Evolutionary conservation across 345 rosid species (phyloP), one percentile per base, ranked within the genome.

Genomic region (Pistacia integerrima): DNA sequence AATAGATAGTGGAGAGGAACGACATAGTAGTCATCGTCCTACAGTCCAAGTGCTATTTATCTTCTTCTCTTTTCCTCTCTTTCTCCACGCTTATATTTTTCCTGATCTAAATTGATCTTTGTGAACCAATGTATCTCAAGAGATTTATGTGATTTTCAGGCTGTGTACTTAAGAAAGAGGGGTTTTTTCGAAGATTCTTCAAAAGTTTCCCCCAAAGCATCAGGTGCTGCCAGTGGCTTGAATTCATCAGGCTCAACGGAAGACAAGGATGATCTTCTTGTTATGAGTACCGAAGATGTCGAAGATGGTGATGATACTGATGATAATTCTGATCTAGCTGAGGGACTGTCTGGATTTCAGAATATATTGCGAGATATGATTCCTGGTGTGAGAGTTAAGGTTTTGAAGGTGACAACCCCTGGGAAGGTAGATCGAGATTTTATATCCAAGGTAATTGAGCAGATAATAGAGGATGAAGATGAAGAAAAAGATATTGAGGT

Each of bases 311-410:
- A 85, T 76, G 85, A 84, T 36, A 64, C 85, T 61, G 97, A 90
- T 78, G 96, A 92, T 78, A 83, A 82, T 64, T 86, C 95, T 84
- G 95, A 90, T 84, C 76, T 87, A 78, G 84, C 88, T 63, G 97
- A 91, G 72, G 94, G 89, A 71, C 78, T 90, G 61, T 85, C 94
- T 84, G 89, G 93, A 72, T 87, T 91, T 82, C 91, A 82, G 80
- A 92, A 83, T 81, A 84, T 95, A 59, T 84, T 93, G 80, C 85
- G 78, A 69, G 99, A 93, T 85, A 87, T 95, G 92, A 87, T 93
- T 87, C 97, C 98, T 77, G 97, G 93, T 41, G 91, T 86, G 51
- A 87, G 87, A 84, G 90, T 91, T 75, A 94, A 93, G 91, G 97
- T 91, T 77, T 79, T 93, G 88, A 94, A 93, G 84, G 95, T 91